phyloP scores from a whole-genome alignment of 2,329 filamentous ascomycete species.

The Colletotrichum acutatum region DNA sequence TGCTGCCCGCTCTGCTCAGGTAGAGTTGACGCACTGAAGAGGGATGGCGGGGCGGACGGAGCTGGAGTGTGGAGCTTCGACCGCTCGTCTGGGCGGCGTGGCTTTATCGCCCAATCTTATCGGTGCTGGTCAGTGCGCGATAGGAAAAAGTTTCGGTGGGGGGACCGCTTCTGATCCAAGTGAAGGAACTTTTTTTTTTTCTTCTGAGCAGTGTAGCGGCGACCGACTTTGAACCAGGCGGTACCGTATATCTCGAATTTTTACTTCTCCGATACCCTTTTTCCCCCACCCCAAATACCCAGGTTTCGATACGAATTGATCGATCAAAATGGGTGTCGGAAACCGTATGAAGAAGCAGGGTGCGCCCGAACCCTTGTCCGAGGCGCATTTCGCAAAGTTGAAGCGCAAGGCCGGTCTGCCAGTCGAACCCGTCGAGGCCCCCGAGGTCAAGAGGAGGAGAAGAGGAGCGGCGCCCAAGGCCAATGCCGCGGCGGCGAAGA shows the following conservation, averaged over 20 bases:
- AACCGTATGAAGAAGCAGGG: conserved; percentile 98
- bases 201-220: conserved; percentile 5
- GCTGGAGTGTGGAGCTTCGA: conserved; percentile 30
- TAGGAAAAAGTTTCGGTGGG: conserved; percentile 54
- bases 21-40: conserved; percentile 13
- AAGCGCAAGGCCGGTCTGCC: conserved; percentile 87
- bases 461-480: conserved; percentile 47
- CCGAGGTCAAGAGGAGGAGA: conserved; percentile 72
- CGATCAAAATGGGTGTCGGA: conserved; percentile 81
- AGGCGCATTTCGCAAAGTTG: conserved; percentile 78
- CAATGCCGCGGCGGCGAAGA: conserved; percentile 46
- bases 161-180: conserved; percentile 36
- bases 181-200: conserved; percentile 35
- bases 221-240: conserved; percentile 12
- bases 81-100: conserved; percentile 26
- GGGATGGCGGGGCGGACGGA: conserved; percentile 30
- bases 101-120: conserved; percentile 31
- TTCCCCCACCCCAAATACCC: conserved; percentile 28
- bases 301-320: conserved; percentile 33
- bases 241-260: conserved; percentile 17
- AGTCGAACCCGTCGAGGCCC: conserved; percentile 65
- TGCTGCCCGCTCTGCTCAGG: conserved; percentile 12
- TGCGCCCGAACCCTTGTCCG: conserved; percentile 82
- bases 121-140: conserved; percentile 21
- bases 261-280: conserved; percentile 22